Conservation (phyloP, 1,284 basidiomycete species). For the Takashimella tepidaria region DNA sequence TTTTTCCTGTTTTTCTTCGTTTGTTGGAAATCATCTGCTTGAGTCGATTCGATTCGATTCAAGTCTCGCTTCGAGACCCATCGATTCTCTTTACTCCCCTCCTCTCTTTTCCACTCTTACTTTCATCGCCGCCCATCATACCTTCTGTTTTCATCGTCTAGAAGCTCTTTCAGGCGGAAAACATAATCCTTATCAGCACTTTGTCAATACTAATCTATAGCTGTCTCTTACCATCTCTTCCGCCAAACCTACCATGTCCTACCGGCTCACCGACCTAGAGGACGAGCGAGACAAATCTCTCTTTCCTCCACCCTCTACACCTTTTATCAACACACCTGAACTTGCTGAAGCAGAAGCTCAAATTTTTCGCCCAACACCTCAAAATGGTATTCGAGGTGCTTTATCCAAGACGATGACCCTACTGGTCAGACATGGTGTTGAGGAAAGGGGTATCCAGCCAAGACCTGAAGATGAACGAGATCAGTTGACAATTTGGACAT, state of each 20-base stretch:
- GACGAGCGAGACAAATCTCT: background rate
- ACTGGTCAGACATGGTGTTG: conserved; percentile 42
- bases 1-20: too few relatives aligned
- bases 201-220: too few relatives aligned
- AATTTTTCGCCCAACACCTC: background rate
- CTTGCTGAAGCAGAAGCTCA: background rate
- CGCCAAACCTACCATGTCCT: too few relatives aligned
- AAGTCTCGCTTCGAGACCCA: too few relatives aligned
- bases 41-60: too few relatives aligned
- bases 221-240: too few relatives aligned
- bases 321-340: background rate
- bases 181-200: too few relatives aligned
- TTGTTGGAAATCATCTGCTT: too few relatives aligned
- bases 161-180: too few relatives aligned
- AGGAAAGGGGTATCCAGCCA: conserved; percentile 43
- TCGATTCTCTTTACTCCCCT: background rate
- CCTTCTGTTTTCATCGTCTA: background rate
- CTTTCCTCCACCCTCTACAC: background rate
- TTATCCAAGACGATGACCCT: conserved; percentile 20
- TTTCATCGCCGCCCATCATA: too few relatives aligned
- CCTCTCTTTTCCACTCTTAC: background rate
- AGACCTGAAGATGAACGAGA: conserved; percentile 38
- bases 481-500: conserved; percentile 29
- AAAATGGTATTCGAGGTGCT: background rate
- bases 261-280: background rate